Conservation (phyloP, 2,329 filamentous ascomycete genomes). For the Dactylonectria macrodidyma region DNA sequence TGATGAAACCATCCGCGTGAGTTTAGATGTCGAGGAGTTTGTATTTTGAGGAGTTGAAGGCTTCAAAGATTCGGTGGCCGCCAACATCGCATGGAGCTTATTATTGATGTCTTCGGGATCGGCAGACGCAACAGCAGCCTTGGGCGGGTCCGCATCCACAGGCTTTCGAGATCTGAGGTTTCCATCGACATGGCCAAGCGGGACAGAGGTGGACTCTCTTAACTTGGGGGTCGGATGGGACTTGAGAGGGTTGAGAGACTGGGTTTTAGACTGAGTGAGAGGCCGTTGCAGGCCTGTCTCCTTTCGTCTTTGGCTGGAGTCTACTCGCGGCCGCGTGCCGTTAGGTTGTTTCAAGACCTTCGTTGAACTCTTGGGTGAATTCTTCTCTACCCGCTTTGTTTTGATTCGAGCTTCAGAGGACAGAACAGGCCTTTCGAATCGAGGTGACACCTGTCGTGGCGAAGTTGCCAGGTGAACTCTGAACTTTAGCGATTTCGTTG, state of each 20-base stretch:
- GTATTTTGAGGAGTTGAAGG: conserved; percentile 38
- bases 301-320: conserved; percentile 33
- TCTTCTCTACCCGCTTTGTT: conserved; percentile 30
- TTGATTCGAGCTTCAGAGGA: conserved; percentile 13
- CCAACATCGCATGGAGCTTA: conserved; percentile 56
- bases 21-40: conserved; percentile 39
- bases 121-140: conserved; percentile 6
- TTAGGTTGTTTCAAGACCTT: conserved; percentile 33
- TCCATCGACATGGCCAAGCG: conserved; percentile 30
- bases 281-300: conserved; percentile 34
- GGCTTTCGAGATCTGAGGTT: conserved; percentile 29
- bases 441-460: conserved; percentile 27
- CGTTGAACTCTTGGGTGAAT: conserved; percentile 24
- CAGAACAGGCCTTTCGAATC: conserved; percentile 17
- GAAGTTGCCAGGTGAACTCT: conserved; percentile 23
- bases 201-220: conserved; percentile 24
- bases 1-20: conserved; percentile 49
- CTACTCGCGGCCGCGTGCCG: conserved; percentile 28
- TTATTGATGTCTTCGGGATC: conserved; percentile 49
- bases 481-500: conserved; percentile 9
- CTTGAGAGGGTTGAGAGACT: conserved; percentile 39
- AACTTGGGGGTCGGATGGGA: conserved; percentile 36
- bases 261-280: conserved; percentile 29
- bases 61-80: conserved; percentile 54
- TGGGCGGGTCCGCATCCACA: neutral